phyloP scores from a whole-genome alignment of 176 grass and related monocot genomes.

The Neostapfia colusana region DNA sequence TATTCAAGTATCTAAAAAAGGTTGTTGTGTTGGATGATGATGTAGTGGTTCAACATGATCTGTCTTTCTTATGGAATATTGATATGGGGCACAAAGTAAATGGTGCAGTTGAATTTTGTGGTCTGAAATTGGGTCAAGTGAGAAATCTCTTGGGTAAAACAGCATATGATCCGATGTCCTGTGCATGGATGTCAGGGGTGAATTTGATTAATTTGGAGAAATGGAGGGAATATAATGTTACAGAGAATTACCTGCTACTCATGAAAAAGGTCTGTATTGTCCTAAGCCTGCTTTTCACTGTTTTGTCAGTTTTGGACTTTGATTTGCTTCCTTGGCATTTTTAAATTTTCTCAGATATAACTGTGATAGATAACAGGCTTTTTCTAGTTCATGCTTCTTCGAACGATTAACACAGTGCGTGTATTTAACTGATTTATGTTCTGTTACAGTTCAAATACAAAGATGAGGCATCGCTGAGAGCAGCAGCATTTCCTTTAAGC shows the following conservation, averaged over 20 bases:
- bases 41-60: conserved; percentile 80
- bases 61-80: conserved; percentile 85
- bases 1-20: conserved; percentile 86
- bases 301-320: neutral
- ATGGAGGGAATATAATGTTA: conserved; percentile 84
- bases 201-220: conserved; percentile 93
- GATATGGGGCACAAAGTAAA: conserved; percentile 90
- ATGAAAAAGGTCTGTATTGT: conserved; percentile 61
- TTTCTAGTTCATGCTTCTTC: conserved; percentile 1
- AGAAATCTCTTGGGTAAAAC: conserved; percentile 62
- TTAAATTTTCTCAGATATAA: neutral
- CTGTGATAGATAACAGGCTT: neutral
- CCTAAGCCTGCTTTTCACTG: neutral
- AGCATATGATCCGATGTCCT: conserved; percentile 70
- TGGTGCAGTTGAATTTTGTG: conserved; percentile 72
- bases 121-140: conserved; percentile 69
- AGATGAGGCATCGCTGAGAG: conserved; percentile 53
- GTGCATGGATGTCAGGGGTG: conserved; percentile 90
- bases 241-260: conserved; percentile 63
- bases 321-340: conserved; percentile 8
- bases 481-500: conserved; percentile 78
- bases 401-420: conserved; percentile 8
- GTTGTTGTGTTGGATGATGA: conserved; percentile 90
- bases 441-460: conserved; percentile 57
- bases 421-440: conserved; percentile 34